These are phyloP conservation scores for Penicillium sp. DNA, from an alignment of 2,329 filamentous ascomycete species.

Conservation along the genomic window DNA sequence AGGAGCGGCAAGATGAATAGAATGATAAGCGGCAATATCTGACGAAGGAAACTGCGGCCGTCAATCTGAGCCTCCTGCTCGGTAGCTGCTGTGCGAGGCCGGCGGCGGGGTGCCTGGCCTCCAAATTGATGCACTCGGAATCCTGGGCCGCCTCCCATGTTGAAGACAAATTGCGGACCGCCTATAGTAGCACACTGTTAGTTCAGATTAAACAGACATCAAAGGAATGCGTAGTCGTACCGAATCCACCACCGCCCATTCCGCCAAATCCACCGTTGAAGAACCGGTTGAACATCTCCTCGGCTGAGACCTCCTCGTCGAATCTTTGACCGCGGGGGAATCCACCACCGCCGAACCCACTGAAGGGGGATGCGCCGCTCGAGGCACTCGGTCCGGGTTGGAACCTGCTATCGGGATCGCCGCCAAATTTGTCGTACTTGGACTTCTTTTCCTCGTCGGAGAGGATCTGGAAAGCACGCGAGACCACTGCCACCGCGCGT, in stretches of 20 bases:
- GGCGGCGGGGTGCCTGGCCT: conserved; percentile 70
- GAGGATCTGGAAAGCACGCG: conserved; percentile 86
- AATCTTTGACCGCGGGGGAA: conserved; percentile 57
- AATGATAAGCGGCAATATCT: conserved; percentile 82
- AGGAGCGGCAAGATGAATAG: conserved; percentile 84
- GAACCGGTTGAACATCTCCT: conserved; percentile 96
- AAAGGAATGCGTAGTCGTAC: conserved; percentile 42
- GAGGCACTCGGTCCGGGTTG: conserved; percentile 52
- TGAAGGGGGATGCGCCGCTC: conserved; percentile 43
- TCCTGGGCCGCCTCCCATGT: conserved; percentile 86
- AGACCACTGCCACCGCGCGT: conserved; percentile 63
- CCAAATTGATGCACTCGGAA: conserved; percentile 96
- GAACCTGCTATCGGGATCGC: conserved; percentile 88
- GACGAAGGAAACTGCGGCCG: conserved; percentile 60
- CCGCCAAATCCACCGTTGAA: conserved; percentile 70
- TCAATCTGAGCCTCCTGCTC: conserved; percentile 54
- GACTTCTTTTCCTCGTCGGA: conserved; percentile 91
- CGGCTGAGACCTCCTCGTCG: conserved; percentile 89
- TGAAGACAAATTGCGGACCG: conserved; percentile 90
- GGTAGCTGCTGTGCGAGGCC: conserved; percentile 66
- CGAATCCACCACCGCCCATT: conserved; percentile 61
- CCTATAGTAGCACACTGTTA: conserved; percentile 32
- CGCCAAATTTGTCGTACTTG: conserved; percentile 84
- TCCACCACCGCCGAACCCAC: conserved; percentile 50
- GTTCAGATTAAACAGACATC: not conserved